Percentiles rank a stretch among this genome's conserved stretches.
These are phyloP conservation scores for Knoxia roxburghii DNA, from an alignment of 257 asterid genomes.

Conservation along the genomic window DNA sequence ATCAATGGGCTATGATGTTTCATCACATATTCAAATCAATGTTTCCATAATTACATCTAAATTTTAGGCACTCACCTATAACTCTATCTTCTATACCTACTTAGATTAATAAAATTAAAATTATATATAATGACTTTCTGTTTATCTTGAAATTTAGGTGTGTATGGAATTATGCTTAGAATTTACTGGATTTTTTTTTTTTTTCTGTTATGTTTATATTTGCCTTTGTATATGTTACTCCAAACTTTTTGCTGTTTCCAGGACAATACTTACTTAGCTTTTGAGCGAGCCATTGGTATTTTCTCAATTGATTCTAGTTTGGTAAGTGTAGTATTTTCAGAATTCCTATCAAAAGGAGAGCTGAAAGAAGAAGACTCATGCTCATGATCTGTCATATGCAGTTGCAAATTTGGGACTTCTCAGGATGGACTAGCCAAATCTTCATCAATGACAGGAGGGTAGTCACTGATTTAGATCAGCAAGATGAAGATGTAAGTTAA, in stretches of 20 bases:
- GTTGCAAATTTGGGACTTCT: slow-evolving; percentile 75
- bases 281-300: slow-evolving; percentile 34
- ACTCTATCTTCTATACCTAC: background rate
- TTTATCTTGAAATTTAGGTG: background rate
- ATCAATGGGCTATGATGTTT: background rate
- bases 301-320: slow-evolving; percentile 37
- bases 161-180: background rate
- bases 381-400: slow-evolving; percentile 29
- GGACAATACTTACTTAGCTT: slow-evolving; percentile 45
- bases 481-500: slow-evolving; percentile 44
- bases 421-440: slow-evolving; percentile 51
- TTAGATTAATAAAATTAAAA: background rate
- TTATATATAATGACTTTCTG: background rate
- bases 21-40: background rate
- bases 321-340: slow-evolving; percentile 39
- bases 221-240: slow-evolving; percentile 21
- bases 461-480: slow-evolving; percentile 22
- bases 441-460: slow-evolving; percentile 27
- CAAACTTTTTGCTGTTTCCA: slow-evolving; percentile 25
- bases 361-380: slow-evolving; percentile 15
- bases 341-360: background rate
- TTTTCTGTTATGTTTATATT: background rate
- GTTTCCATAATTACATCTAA: background rate
- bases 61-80: background rate
- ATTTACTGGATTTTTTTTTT: background rate